phyloP scores from a whole-genome alignment of 306 rosid species.

The Rubus parviflorus region DNA sequence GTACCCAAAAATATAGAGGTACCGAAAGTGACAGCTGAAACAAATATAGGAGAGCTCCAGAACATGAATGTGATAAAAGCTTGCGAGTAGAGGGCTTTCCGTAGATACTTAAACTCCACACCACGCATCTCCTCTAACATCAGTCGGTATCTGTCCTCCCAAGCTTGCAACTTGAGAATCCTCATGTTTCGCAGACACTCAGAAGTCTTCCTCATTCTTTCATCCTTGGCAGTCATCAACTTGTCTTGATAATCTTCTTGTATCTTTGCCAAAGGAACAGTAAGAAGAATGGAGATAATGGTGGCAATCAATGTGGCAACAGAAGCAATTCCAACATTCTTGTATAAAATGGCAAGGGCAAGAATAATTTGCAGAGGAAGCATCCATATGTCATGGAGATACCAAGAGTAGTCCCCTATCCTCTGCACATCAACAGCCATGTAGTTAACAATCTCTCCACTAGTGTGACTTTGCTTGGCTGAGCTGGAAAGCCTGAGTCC shows the following conservation, averaged over 20 bases:
- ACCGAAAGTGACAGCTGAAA: slow-evolving; percentile 89
- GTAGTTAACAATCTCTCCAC: slow-evolving; percentile 96
- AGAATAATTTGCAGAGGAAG: slow-evolving; percentile 93
- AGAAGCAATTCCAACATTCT: slow-evolving; percentile 95
- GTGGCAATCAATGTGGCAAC: slow-evolving; percentile 89
- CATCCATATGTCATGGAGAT: slow-evolving; percentile 98
- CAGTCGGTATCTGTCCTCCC: slow-evolving; percentile 84
- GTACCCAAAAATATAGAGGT: slow-evolving; percentile 83
- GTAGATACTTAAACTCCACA: slow-evolving; percentile 93
- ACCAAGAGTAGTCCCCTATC: slow-evolving; percentile 97
- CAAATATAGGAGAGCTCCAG: slow-evolving; percentile 99
- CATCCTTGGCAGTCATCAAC: slow-evolving; percentile 97
- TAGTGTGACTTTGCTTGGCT: slow-evolving; percentile 93
- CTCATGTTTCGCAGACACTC: slow-evolving; percentile 96
- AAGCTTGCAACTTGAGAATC: slow-evolving; percentile 97
- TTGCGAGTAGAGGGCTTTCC: slow-evolving; percentile 92
- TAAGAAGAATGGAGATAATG: slow-evolving; percentile 77
- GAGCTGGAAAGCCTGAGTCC: slow-evolving; percentile 91
- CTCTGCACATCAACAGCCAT: slow-evolving; percentile 99
- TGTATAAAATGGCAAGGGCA: slow-evolving; percentile 92
- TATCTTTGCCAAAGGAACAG: slow-evolving; percentile 77
- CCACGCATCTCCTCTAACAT: slow-evolving; percentile 89
- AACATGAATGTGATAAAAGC: slow-evolving; percentile 97
- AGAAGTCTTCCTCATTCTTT: slow-evolving; percentile 95
- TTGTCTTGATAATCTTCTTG: slow-evolving; percentile 96